Conservation (phyloP, 2,329 filamentous ascomycete genomes). For the Alternaria brassicae region DNA sequence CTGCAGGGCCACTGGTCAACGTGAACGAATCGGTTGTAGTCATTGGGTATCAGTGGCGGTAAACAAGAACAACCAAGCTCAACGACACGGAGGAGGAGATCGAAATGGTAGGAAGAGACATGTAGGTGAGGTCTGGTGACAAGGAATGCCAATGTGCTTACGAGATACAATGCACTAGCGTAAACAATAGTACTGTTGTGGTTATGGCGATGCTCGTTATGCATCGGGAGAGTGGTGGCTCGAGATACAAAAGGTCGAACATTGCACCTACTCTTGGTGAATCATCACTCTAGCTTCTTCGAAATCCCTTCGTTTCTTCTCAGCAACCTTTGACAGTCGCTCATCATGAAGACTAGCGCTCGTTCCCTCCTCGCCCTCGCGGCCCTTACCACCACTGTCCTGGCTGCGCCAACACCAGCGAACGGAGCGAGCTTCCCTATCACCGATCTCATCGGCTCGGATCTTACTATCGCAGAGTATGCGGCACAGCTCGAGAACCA, state of each 20-base stretch:
- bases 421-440: constrained; percentile 35
- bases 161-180: constrained; percentile 6
- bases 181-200: background rate
- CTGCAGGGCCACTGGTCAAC: constrained; percentile 13
- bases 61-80: background rate
- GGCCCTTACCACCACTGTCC: constrained; percentile 20
- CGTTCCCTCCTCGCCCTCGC: constrained; percentile 27
- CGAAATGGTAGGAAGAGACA: constrained; percentile 7
- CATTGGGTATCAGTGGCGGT: constrained; percentile 15
- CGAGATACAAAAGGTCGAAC: constrained; percentile 15
- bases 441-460: constrained; percentile 33
- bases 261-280: background rate
- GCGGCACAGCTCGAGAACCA: constrained; percentile 30
- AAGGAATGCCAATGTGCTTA: constrained; percentile 4
- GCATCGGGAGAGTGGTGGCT: background rate
- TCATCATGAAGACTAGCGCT: constrained; percentile 30
- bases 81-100: constrained; percentile 12
- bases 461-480: constrained; percentile 36
- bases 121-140: constrained; percentile 3
- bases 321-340: background rate
- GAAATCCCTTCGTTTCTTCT: background rate
- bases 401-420: constrained; percentile 28
- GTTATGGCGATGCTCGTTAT: background rate
- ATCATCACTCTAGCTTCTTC: constrained; percentile 2
- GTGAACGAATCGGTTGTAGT: constrained; percentile 11